Evolutionary conservation across 2,329 filamentous ascomycete genomes (phyloP), one percentile per base, ranked within the genome.

Genomic region (Colletotrichum neosansevieriae): DNA sequence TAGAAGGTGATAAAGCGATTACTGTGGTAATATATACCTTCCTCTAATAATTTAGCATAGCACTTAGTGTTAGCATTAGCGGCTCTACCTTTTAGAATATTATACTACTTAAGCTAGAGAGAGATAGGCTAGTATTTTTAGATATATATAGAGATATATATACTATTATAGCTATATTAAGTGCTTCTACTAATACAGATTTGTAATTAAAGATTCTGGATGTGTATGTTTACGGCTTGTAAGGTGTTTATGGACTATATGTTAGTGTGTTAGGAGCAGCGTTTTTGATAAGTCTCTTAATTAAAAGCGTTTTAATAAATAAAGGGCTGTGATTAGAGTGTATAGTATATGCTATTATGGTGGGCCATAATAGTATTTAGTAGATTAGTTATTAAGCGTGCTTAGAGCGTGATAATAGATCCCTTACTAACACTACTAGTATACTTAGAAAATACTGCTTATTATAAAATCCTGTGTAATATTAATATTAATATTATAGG

Each of bases 61-160:
- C 68, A 17, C 32, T 71, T 19, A 56, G 68, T 17, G 68, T 71
- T 3, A 47, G 56, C 15, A 45, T 63, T 13, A 56, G 63, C 36
- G 32, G 56, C 4, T 63, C 51, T 29, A 59, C 58, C 9, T 71
- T 71, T 49, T 49, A 70, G 36, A 70, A 71, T 17, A 51, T 70
- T 24, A 69, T 71, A 57, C 29, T 57, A 11, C 32, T 51, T n/a
- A 68, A 67, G 47, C 32, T 70, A 2, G 42, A 62, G 17, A n/a
- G 13, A 1, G 1, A 45, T 21, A 11, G n/a, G 38, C 24, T 47
- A 9, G 24, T 11, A 17, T 7, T n/a, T 9, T 11, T 11, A 6
- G 29, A n/a, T 2, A 13, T 29, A 45, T 9, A 38, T 15, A 11
- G 40, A 17, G 24, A 24, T 62, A 15, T 9, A 0, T 6, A 47